Percentiles rank a stretch among this genome's conserved stretches.
These are phyloP conservation scores for Sporothrix curviconia DNA, from an alignment of 2,329 filamentous ascomycete species.

Conservation along the genomic window DNA sequence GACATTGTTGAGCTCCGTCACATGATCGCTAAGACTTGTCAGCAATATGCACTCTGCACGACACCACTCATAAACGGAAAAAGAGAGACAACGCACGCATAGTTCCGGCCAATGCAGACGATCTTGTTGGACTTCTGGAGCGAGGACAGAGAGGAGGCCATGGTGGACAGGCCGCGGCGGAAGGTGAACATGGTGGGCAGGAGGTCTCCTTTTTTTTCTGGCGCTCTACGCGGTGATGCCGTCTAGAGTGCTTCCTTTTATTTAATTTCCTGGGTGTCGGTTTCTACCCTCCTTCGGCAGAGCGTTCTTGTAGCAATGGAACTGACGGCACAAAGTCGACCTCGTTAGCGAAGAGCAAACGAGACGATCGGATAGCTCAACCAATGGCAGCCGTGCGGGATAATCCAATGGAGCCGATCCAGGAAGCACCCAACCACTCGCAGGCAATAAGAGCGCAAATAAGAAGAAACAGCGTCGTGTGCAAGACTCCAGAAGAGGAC, in stretches of 20 bases:
- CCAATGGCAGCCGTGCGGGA: constrained; percentile 6
- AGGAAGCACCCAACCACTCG: constrained; percentile 4
- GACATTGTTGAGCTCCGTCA: constrained; percentile 81
- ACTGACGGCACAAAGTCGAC: background rate
- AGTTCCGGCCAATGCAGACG: constrained; percentile 86
- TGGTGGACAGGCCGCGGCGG: constrained; percentile 29
- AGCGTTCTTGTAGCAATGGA: background rate
- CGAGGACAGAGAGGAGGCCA: constrained; percentile 31
- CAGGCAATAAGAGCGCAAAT: background rate
- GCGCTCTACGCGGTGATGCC: background rate
- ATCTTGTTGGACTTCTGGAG: constrained; percentile 55
- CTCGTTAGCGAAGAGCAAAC: background rate
- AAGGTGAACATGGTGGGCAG: constrained; percentile 19
- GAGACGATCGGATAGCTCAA: background rate
- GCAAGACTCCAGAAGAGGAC: background rate
- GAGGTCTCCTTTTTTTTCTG: background rate
- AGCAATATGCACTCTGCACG: constrained; percentile 6
- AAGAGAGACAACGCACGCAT: constrained; percentile 59
- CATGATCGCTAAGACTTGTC: constrained; percentile 63
- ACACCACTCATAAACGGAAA: background rate
- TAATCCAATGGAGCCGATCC: background rate
- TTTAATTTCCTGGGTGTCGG: background rate
- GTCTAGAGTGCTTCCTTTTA: constrained; percentile 6
- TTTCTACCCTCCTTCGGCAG: constrained; percentile 1
- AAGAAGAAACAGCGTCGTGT: background rate